These are phyloP conservation scores for Henckelia pumila DNA, from an alignment of 257 asterid genomes.

Conservation along the genomic window DNA sequence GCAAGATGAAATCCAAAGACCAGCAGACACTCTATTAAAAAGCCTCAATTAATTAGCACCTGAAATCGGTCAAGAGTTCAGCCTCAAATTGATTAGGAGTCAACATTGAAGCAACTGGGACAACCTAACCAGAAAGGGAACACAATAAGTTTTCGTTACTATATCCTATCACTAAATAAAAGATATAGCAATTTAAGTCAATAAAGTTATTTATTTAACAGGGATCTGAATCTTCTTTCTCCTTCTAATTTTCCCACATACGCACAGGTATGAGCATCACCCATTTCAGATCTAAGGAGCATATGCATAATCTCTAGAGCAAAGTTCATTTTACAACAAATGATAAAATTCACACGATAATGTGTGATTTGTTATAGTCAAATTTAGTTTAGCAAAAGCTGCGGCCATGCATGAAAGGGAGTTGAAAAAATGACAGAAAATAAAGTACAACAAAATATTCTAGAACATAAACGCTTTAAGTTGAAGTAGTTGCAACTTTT, in stretches of 20 bases:
- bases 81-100: constrained; percentile 99
- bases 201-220: not conserved
- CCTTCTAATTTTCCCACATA: not conserved
- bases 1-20: constrained; percentile 15
- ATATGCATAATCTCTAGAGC: not conserved
- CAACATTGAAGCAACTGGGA: constrained; percentile 95
- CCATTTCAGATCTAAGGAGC: constrained; percentile 8
- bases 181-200: not conserved
- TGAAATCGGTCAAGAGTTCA: constrained; percentile 70
- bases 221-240: not conserved
- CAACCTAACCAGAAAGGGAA: constrained; percentile 56
- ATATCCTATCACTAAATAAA: not conserved
- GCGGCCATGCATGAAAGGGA: not conserved
- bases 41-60: constrained; percentile 41
- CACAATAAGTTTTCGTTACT: constrained; percentile 23
- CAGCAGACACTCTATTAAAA: not conserved
- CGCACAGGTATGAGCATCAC: constrained; percentile 2
- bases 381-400: not conserved
- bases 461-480: not conserved
- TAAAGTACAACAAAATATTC: not conserved
- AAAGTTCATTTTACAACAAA: not conserved
- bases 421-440: not conserved
- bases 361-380: not conserved
- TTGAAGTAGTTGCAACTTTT: not conserved
- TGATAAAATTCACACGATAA: not conserved